Evolutionary conservation across 352 stramenopile genomes (phyloP), one percentile per base, ranked within the genome.

Genomic region (Phytophthora agathidicida): DNA sequence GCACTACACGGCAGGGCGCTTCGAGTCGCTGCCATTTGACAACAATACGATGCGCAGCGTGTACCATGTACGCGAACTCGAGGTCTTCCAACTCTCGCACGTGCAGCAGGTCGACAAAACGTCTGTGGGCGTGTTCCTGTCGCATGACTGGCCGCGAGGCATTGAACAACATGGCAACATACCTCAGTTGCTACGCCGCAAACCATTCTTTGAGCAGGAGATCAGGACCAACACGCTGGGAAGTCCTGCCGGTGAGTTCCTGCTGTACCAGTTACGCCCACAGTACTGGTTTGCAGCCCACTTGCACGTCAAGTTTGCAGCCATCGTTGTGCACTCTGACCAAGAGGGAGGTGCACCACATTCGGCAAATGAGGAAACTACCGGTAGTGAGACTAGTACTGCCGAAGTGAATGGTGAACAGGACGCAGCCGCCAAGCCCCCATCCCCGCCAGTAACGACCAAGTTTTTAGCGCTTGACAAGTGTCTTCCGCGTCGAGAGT

Each of bases 91-190:
- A 54, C 79, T 99, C 42, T 68, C 87, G 60, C 75, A 97, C 68
- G 52, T 95, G 63, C 67, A 80, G 24, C 62, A 71, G 52, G 59
- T 71, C 5, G 71, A 85, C 44, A 72, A 65, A 47, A 75, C 44
- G 31, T 43, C 63, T 6, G 28, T 99, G 9, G 89, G 97, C 43
- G 87, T 98, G 11, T 96, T 99, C 39, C 52, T 99, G 11, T 98
- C 93, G 42, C 97, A 99, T 71, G 98, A 99, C 77, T 99, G 98
- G 98, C 98, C 98, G 6, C 80, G 86, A n/a, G 94, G 95, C 5
- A 98, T 99, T 50, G 95, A 96, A 23, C 86, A 98, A 59, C 89
- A 98, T 65, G 98, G 98, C 8, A 88, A 99, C 68, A 53, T 88
- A 14, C 49, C 75, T 5, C 70, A 74, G 35, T 68, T 99, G n/a